Conservation (phyloP, 2,329 filamentous ascomycete species). For the Ophiostoma populinum region DNA sequence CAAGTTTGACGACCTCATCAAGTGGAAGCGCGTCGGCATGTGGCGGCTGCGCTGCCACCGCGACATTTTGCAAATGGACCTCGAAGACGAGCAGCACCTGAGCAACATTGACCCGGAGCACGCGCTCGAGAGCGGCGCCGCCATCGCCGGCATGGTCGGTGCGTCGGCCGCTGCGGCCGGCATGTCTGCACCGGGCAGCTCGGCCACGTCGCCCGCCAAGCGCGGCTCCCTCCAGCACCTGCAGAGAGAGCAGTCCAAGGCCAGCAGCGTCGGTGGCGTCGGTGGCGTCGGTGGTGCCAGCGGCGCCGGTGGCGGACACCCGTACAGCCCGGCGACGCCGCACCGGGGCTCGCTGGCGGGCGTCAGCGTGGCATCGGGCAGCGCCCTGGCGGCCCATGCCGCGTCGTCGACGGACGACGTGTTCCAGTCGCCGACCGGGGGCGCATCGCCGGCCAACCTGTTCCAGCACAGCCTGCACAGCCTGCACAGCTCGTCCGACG, state of each 20-base stretch:
- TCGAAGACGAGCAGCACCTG: conserved; percentile 55
- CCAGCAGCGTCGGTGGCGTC: too few species aligned
- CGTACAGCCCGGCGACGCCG: conserved; percentile 21
- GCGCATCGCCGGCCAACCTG: conserved; percentile 20
- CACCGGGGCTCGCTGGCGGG: conserved; percentile 15
- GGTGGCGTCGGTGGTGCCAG: too few species aligned
- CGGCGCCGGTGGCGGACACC: too few species aligned
- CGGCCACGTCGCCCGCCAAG: too few species aligned
- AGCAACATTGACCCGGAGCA: conserved; percentile 17
- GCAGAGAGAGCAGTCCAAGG: conserved; percentile 16
- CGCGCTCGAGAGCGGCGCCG: conserved; percentile 12
- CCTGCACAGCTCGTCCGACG: conserved; percentile 28
- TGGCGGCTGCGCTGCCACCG: conserved; percentile 83
- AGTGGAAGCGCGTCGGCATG: conserved; percentile 87
- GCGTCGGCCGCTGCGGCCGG: conserved; percentile 1
- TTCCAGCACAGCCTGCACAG: conserved; percentile 18
- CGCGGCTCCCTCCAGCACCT: too few species aligned
- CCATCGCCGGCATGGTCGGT: conserved; percentile 9
- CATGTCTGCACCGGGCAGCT: too few species aligned
- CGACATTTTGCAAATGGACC: conserved; percentile 69
- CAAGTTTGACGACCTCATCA: conserved; percentile 70
- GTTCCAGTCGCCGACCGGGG: conserved; percentile 31
- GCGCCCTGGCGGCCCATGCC: neutral
- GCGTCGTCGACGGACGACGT: conserved; percentile 25
- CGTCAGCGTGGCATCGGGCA: conserved; percentile 4